Evolutionary conservation across 1,284 basidiomycete species (phyloP).

Genomic region (Mrakiaceae sp.): DNA sequence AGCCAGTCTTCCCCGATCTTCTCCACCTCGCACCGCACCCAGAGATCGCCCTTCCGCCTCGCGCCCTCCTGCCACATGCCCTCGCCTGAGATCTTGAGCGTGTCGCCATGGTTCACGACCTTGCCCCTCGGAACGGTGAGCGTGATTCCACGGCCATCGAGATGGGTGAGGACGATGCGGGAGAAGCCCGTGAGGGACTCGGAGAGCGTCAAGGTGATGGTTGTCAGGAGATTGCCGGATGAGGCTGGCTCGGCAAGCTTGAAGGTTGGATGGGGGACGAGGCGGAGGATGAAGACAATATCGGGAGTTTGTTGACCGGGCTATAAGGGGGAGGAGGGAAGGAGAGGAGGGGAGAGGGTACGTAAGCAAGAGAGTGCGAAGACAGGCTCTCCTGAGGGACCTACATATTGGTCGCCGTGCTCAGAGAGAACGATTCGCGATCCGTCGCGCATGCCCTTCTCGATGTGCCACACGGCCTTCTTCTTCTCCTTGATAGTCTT

Average conservation of each 20-base stretch:
- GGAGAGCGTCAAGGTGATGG: constrained; percentile 60
- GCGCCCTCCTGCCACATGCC: constrained; percentile 65
- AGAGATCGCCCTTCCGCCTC: constrained; percentile 65
- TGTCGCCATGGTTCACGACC: constrained; percentile 59
- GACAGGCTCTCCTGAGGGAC: constrained; percentile 15
- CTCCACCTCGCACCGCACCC: constrained; percentile 67
- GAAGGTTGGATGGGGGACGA: constrained; percentile 60
- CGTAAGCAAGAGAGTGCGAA: neutral
- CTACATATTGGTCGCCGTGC: constrained; percentile 79
- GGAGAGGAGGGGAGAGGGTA: neutral
- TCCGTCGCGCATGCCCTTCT: constrained; percentile 75
- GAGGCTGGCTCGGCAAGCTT: constrained; percentile 50
- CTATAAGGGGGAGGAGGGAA: constrained; percentile 35
- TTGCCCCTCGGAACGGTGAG: constrained; percentile 61
- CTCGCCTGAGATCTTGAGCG: constrained; percentile 63
- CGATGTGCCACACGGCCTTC: constrained; percentile 70
- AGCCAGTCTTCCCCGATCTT: constrained; percentile 69
- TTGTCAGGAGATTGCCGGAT: constrained; percentile 20
- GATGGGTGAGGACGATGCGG: constrained; percentile 70
- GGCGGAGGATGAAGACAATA: constrained; percentile 71
- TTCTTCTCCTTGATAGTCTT: constrained; percentile 79
- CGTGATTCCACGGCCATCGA: constrained; percentile 77
- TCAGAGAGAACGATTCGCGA: constrained; percentile 78
- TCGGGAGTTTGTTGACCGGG: constrained; percentile 73
- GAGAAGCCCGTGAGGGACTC: constrained; percentile 85